A percentile compares a stretch with the other conserved stretches of the same genome.
These are phyloP conservation scores for Skeletonema costatum DNA, from an alignment of 108 stramenopile genomes.

Conservation along the genomic window DNA sequence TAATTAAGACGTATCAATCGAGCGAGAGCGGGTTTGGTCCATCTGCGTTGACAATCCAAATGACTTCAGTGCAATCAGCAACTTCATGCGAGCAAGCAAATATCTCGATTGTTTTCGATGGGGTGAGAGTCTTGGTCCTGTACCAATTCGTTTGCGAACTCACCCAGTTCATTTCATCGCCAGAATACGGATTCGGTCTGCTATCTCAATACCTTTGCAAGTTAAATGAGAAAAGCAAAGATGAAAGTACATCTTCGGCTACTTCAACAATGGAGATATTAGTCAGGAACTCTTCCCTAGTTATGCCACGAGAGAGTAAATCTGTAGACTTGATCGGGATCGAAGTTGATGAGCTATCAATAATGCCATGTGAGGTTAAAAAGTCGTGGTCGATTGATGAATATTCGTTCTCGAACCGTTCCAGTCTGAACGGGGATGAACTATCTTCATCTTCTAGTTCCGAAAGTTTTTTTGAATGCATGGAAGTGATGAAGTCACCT, in stretches of 20 bases:
- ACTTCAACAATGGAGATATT: slow-evolving; percentile 31
- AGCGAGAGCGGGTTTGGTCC: slow-evolving; percentile 17
- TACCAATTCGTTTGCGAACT: slow-evolving; percentile 64
- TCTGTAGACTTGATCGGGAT: slow-evolving; percentile 68
- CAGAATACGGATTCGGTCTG: slow-evolving; percentile 60
- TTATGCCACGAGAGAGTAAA: slow-evolving; percentile 63
- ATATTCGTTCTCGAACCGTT: slow-evolving; percentile 17
- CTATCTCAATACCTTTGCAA: slow-evolving; percentile 18
- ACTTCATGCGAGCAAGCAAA: slow-evolving; percentile 10
- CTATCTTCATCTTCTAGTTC: slow-evolving; percentile 7
- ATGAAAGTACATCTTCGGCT: slow-evolving; percentile 28
- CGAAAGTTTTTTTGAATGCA: slow-evolving; percentile 46
- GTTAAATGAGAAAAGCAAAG: background rate
- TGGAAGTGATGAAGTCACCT: slow-evolving; percentile 9
- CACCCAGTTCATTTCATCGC: slow-evolving; percentile 68
- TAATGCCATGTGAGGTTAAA: slow-evolving; percentile 34
- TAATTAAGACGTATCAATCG: slow-evolving; percentile 39
- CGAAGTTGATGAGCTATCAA: slow-evolving; percentile 46
- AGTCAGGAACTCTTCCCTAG: slow-evolving; percentile 53
- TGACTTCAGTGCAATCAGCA: slow-evolving; percentile 25
- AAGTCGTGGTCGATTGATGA: slow-evolving; percentile 37
- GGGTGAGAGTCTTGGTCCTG: slow-evolving; percentile 58
- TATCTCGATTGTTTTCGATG: slow-evolving; percentile 40
- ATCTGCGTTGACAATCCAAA: slow-evolving; percentile 23
- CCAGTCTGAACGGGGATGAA: background rate